Evolutionary conservation across 805 yeast species (phyloP).

Genomic region (Cyberlindnera subsufficiens): DNA sequence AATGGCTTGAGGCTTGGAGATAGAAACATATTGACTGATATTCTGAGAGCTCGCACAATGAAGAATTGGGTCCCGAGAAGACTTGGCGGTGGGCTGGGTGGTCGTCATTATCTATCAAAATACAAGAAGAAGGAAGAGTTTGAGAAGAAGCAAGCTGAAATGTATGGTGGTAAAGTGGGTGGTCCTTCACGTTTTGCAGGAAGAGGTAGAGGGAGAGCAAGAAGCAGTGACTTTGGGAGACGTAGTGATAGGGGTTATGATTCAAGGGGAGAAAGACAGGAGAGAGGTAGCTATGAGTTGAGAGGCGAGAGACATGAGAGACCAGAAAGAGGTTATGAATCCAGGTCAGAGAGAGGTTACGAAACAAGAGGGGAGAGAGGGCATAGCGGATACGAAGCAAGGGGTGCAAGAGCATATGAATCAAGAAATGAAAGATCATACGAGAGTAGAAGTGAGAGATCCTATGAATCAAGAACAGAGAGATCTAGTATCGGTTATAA

Average conservation of each 20-base stretch:
- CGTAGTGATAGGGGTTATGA: constrained; percentile 9
- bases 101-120: constrained; percentile 53
- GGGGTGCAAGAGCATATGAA: background rate
- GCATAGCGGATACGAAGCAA: background rate
- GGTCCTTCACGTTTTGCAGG: constrained; percentile 4
- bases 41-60: constrained; percentile 61
- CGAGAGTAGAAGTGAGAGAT: constrained; percentile 2
- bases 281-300: constrained; percentile 1
- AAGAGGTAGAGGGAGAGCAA: constrained; percentile 8
- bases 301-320: background rate
- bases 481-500: constrained; percentile 4
- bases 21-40: constrained; percentile 59
- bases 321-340: background rate
- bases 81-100: constrained; percentile 93
- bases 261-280: constrained; percentile 1
- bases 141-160: constrained; percentile 2
- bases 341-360: background rate
- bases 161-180: background rate
- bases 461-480: constrained; percentile 16
- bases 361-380: constrained; percentile 1
- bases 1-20: constrained; percentile 47
- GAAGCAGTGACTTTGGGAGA: constrained; percentile 6
- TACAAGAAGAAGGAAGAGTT: constrained; percentile 12
- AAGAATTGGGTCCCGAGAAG: constrained; percentile 69
- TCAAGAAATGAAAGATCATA: constrained; percentile 7